phyloP scores from a whole-genome alignment of 495 filamentous ascomycete species.

The Lichina pygmaea region DNA sequence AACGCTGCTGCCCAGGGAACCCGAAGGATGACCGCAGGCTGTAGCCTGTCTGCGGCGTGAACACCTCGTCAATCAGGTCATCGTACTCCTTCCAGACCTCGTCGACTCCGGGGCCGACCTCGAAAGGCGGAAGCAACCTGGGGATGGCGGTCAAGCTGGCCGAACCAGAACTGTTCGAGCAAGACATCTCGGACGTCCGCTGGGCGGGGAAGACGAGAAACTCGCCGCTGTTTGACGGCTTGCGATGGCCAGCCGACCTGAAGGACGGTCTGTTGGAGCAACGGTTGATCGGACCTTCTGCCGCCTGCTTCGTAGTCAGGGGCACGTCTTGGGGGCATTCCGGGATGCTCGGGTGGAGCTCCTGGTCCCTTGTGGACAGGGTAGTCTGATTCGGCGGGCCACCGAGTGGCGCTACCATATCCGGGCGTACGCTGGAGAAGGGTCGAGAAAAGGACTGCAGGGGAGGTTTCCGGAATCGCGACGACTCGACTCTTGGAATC shows the following conservation, averaged over 20 bases:
- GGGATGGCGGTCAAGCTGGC: slow-evolving; percentile 24
- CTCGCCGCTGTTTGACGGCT: slow-evolving; percentile 10
- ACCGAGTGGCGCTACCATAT: neutral
- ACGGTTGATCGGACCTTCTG: no score
- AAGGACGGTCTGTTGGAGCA: no score
- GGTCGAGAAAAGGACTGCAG: slow-evolving; percentile 71
- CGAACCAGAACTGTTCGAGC: slow-evolving; percentile 41
- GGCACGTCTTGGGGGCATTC: no score
- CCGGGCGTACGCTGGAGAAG: slow-evolving; percentile 13
- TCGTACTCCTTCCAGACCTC: slow-evolving; percentile 92
- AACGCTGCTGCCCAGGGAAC: no score
- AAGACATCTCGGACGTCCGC: slow-evolving; percentile 40
- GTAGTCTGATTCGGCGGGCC: no score
- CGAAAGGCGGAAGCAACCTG: slow-evolving; percentile 30
- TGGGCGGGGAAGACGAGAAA: slow-evolving; percentile 46
- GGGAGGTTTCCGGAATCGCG: slow-evolving; percentile 36
- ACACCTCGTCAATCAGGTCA: slow-evolving; percentile 55
- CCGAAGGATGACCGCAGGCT: no score
- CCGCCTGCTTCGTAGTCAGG: no score
- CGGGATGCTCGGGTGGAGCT: no score
- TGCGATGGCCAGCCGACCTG: no score
- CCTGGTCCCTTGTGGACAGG: no score
- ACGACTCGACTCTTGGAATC: slow-evolving; percentile 66
- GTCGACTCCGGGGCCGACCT: slow-evolving; percentile 39
- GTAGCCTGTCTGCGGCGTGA: slow-evolving; percentile 16